Base-by-base conservation (phyloP, 129 eudicot genomes). In the Chrysanthemum seticuspe region DNA sequence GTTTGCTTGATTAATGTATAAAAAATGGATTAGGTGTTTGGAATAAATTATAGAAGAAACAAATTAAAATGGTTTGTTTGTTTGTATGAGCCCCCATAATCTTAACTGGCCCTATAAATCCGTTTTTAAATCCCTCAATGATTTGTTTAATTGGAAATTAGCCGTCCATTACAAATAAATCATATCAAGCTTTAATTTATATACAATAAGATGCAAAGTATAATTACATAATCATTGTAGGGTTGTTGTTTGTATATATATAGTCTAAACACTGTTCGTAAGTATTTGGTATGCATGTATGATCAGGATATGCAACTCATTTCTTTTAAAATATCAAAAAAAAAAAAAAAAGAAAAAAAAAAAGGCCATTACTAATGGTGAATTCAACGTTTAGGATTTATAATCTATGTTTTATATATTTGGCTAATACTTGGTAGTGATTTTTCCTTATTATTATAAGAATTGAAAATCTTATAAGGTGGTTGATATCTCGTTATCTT, bases 11-110 rank as follows among this genome's bases (percentile, higher is more conserved):
- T 64, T 53, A 74, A 74, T 13, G 19, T 21, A 75, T 53, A 36
- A 27, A 55, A 75, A 57, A 21, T 76, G 74, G 61, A 67, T 76
- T 76, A 76, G 79, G 79, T 56, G 74, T 66, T 62, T 65, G 49
- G 73, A 75, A 66, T 45, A 67, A 56, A 67, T 47, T 56, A 8
- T 44, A 58, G 34, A 58, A 29, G 64, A 54, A 44, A 51, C 34
- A 31, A 31, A 31, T 31, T 31, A 31, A 66, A 60, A 44, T 66
- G 34, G 63, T 34, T 36, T 66, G 79, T 34, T 36, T 66, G 79
- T 44, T 75, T 75, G 29, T 40, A 66, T 57, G 47, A 55, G 36
- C 21, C 68, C 50, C 61, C 57, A 67, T 56, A 76, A 36, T 67
- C 79, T 75, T 27, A 45, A 11, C 27, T 14, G 74, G 73, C 68